Percentiles rank a stretch among this genome's conserved stretches.
Conservation (phyloP, 108 stramenopile genomes). For the Nitzschia putrida region DNA sequence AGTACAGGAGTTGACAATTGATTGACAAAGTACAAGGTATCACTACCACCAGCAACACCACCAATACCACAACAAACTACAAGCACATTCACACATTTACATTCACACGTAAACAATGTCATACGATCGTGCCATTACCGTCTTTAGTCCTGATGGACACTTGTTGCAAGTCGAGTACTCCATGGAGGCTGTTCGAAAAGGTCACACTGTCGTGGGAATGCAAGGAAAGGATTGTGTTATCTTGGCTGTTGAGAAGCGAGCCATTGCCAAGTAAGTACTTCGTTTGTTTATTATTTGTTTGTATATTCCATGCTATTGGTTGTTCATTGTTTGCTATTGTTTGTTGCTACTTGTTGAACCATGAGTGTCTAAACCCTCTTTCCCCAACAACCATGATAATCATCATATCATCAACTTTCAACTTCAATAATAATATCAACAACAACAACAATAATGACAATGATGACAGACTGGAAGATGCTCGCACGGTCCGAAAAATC, state of each 20-base stretch:
- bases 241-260: slow-evolving; percentile 96
- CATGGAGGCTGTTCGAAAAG: slow-evolving; percentile 99
- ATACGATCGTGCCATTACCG: slow-evolving; percentile 99
- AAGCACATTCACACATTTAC: not conserved
- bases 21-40: no score
- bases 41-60: no score
- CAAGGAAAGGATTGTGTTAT: slow-evolving; percentile 95
- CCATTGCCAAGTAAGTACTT: slow-evolving; percentile 92
- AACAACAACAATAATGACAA: no score
- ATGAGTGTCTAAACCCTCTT: no score
- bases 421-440: no score
- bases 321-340: not conserved
- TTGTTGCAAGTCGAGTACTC: slow-evolving; percentile 99
- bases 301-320: slow-evolving; percentile 1
- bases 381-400: no score
- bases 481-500: slow-evolving; percentile 98
- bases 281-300: slow-evolving; percentile 3
- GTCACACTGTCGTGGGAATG: slow-evolving; percentile 96
- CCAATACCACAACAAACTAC: not conserved
- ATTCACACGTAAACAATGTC: slow-evolving; percentile 71
- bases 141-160: slow-evolving; percentile 99
- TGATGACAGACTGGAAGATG: slow-evolving; percentile 95
- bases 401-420: no score
- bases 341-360: not conserved
- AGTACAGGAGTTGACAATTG: not conserved